Evolutionary conservation across 164 flowering plant species (phyloP).

Genomic region (Vitis rotundifolia): DNA sequence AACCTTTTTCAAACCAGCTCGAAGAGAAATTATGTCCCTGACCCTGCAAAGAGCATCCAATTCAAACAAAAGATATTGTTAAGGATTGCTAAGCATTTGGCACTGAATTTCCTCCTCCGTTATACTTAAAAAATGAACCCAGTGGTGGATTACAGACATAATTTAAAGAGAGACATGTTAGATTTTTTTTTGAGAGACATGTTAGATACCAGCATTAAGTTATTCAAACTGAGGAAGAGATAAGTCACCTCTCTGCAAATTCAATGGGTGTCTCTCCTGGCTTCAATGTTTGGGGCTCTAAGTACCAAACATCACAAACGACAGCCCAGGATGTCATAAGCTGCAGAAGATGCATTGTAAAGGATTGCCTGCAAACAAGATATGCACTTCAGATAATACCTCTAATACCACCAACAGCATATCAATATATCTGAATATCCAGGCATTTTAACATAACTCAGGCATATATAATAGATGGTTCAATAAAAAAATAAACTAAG

Average conservation of each 20-base stretch:
- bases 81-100: no score
- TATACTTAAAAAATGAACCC: no score
- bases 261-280: slow-evolving; percentile 94
- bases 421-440: background rate
- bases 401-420: background rate
- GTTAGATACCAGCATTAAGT: no score
- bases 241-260: slow-evolving; percentile 83
- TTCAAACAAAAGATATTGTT: background rate
- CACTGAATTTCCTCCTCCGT: no score
- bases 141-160: no score
- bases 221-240: background rate
- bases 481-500: no score
- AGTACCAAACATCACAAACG: slow-evolving; percentile 98
- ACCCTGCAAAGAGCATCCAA: slow-evolving; percentile 57
- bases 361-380: slow-evolving; percentile 74
- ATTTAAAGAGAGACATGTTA: no score
- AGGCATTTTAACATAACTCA: no score
- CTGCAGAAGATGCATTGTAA: slow-evolving; percentile 87
- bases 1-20: slow-evolving; percentile 94
- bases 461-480: no score
- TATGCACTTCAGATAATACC: background rate
- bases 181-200: no score
- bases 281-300: slow-evolving; percentile 84
- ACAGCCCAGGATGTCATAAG: slow-evolving; percentile 99
- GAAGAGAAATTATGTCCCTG: slow-evolving; percentile 78